Evolutionary conservation across 148 eudicot genomes (phyloP).

Genomic region (Tetragonia tetragonoides): DNA sequence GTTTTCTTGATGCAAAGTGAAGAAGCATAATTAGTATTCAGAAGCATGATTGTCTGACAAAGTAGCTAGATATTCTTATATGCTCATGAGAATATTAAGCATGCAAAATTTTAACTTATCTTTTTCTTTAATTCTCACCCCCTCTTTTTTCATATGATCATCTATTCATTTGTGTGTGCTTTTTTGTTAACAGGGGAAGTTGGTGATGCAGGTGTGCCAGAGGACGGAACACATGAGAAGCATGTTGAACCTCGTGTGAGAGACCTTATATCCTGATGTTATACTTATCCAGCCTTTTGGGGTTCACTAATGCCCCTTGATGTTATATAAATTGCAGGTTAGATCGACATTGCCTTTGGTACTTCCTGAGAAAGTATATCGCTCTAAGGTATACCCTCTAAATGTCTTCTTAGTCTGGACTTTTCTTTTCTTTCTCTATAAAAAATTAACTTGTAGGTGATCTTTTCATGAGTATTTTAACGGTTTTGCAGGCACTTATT

Average conservation of each 20-base stretch:
- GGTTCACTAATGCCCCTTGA: conserved; percentile 6
- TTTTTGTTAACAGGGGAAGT: conserved; percentile 31
- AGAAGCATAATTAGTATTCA: not conserved
- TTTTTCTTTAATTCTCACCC: not conserved
- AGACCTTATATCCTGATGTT: conserved; percentile 22
- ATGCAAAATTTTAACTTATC: not conserved
- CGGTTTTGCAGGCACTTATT: conserved; percentile 72
- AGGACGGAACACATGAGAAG: conserved; percentile 53
- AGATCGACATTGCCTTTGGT: conserved; percentile 71
- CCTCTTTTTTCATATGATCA: not conserved
- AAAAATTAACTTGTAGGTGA: not conserved
- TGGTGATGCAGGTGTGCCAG: conserved; percentile 37
- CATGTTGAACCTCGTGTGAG: conserved; percentile 61
- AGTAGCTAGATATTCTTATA: not conserved
- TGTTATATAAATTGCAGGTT: conserved; percentile 44
- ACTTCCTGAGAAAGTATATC: conserved; percentile 79
- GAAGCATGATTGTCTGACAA: conserved; percentile 5
- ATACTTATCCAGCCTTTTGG: not conserved
- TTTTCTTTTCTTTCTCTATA: not conserved
- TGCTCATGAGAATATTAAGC: not conserved
- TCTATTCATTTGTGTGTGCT: not conserved
- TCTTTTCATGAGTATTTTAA: not conserved
- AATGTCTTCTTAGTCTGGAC: not conserved
- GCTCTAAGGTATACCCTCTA: conserved; percentile 56
- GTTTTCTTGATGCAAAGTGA: not conserved